phyloP scores from a whole-genome alignment of 78 protist genomes.

The Neovahlkampfia damariscottae region DNA sequence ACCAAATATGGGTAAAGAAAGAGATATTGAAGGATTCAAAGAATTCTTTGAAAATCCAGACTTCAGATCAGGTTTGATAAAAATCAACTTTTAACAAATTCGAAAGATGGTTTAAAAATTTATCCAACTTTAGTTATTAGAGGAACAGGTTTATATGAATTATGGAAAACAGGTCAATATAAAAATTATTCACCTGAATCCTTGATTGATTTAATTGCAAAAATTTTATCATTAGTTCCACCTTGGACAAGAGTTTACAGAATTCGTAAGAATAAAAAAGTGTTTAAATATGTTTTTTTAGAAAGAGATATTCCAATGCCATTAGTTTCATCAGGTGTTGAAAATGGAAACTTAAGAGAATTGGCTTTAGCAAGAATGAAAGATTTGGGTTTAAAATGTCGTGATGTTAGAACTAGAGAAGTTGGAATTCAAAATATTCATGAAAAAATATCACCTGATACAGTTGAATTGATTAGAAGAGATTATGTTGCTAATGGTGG shows the following conservation, averaged over 20 bases:
- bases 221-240: slow-evolving; percentile 64
- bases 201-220: slow-evolving; percentile 58
- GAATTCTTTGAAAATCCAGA: slow-evolving; percentile 77
- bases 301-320: slow-evolving; percentile 94
- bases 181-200: slow-evolving; percentile 43
- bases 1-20: slow-evolving; percentile 71
- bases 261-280: too few relatives aligned
- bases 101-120: slow-evolving; percentile 90
- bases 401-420: slow-evolving; percentile 68
- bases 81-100: too few relatives aligned
- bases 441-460: slow-evolving; percentile 48
- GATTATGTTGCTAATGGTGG: slow-evolving; percentile 88
- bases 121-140: slow-evolving; percentile 93
- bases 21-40: slow-evolving; percentile 51
- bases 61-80: slow-evolving; percentile 73
- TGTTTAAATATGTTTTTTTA: too few relatives aligned
- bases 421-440: slow-evolving; percentile 67
- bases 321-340: slow-evolving; percentile 82
- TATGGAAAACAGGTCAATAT: slow-evolving; percentile 74
- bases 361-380: slow-evolving; percentile 51
- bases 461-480: slow-evolving; percentile 82
- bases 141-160: slow-evolving; percentile 77
- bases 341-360: slow-evolving; percentile 85
- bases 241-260: slow-evolving; percentile 94
- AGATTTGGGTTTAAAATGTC: slow-evolving; percentile 61